Conservation (phyloP, 2,329 filamentous ascomycete genomes). For the Nakataea oryzae region DNA sequence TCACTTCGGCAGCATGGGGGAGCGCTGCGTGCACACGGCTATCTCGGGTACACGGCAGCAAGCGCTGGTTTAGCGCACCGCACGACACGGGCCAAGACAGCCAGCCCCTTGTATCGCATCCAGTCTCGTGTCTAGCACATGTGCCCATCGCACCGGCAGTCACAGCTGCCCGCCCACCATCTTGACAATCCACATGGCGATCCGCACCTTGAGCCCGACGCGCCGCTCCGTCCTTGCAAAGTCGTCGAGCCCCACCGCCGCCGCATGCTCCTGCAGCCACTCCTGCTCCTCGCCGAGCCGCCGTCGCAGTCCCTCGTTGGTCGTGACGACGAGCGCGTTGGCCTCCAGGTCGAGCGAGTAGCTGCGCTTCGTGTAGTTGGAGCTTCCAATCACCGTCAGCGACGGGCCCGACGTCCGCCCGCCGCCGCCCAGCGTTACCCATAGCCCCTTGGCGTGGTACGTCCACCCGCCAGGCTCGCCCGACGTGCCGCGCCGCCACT, state of each 20-base stretch:
- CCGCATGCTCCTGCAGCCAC: slow-evolving; percentile 69
- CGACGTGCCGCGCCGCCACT: slow-evolving; percentile 79
- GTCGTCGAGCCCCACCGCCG: slow-evolving; percentile 60
- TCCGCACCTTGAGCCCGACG: slow-evolving; percentile 72
- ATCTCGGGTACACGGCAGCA: neutral
- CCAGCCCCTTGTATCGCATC: neutral
- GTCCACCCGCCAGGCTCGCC: slow-evolving; percentile 83
- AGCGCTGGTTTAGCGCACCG: neutral
- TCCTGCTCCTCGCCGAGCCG: slow-evolving; percentile 69
- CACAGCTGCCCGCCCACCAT: slow-evolving; percentile 80
- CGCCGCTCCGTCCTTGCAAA: slow-evolving; percentile 72
- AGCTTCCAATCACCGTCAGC: slow-evolving; percentile 78
- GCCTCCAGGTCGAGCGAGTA: slow-evolving; percentile 89
- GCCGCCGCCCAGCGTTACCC: slow-evolving; percentile 61
- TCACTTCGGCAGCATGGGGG: neutral
- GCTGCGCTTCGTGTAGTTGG: slow-evolving; percentile 90
- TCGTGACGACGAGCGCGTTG: slow-evolving; percentile 77
- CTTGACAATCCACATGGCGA: slow-evolving; percentile 91
- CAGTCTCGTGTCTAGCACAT: neutral
- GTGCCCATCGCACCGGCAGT: slow-evolving; percentile 6
- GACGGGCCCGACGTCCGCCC: slow-evolving; percentile 48
- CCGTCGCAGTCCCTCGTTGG: slow-evolving; percentile 58
- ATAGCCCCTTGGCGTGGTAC: slow-evolving; percentile 94
- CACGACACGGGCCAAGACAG: neutral
- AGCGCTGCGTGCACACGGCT: neutral